Evolutionary conservation across 148 eudicot genomes (phyloP), one percentile per base, ranked within the genome.

Genomic region (Silene uniflora): DNA sequence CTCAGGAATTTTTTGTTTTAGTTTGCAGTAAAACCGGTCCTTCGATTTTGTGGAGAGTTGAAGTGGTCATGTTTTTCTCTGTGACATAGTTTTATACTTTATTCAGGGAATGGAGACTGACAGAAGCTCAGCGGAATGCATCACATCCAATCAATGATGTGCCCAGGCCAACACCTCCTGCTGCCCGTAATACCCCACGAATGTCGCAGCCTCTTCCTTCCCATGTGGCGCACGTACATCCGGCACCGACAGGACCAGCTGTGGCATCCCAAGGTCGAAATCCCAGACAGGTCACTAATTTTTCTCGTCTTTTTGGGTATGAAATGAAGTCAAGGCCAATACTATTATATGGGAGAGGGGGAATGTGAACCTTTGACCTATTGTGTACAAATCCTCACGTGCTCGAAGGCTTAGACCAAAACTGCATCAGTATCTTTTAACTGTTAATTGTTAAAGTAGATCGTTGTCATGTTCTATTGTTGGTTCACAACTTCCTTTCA

Each of bases 51-150:
- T 12, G 2, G 12, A 16, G n/a, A 12, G 61, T 17, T 69, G 24
- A 47, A 59, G 6, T 56, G 5, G 18, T 23, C 55, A 29, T 35
- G 47, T 63, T 49, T 79, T 39, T 46, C 49, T n/a, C 54, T 68
- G 69, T 76, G 69, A 62, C 67, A 5, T 35, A 39, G 61, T 17
- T 73, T 69, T 67, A 32, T 52, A 68, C 62, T 74, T 18, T 32
- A 56, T 58, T 49, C 75, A 90, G 98, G 86, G 97, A 95, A 81
- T 92, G 98, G 97, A 88, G 97, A 86, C 86, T 88, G 75, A 79
- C 92, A 44, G 88, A 87, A 56, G 96, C 88, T 55, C 85, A 72
- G 55, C 86, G 76, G 68, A 78, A 76, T 67, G 47, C 81, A n/a
- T 77, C 87, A 16, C 94, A 87, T 77, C 84, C 90, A 73, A 68